Evolutionary conservation across 2,329 filamentous ascomycete species (phyloP).

Genomic region (Aspergillus fructus): DNA sequence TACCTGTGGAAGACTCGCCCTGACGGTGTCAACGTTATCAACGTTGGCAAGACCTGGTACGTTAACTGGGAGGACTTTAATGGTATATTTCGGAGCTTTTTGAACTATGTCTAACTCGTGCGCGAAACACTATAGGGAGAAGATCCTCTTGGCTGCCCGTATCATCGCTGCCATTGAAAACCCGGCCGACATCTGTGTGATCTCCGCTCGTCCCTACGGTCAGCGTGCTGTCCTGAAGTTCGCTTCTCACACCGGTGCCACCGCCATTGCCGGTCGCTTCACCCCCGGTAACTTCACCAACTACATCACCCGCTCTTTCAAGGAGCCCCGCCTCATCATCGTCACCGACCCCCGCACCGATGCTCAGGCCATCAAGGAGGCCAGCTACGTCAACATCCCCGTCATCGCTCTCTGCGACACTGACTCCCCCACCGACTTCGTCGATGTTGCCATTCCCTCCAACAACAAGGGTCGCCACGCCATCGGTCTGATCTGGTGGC

Average conservation of each 20-base stretch:
- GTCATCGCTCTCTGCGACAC: slow-evolving; percentile 99
- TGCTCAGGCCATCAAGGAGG: slow-evolving; percentile 99
- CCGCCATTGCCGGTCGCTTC: slow-evolving; percentile 98
- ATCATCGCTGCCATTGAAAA: slow-evolving; percentile 99
- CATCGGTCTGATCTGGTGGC: slow-evolving; percentile 98
- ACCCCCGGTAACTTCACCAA: slow-evolving; percentile 99
- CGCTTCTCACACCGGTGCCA: slow-evolving; percentile 95
- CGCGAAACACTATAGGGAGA: slow-evolving; percentile 69
- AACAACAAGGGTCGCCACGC: slow-evolving; percentile 99
- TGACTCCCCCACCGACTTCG: slow-evolving; percentile 98
- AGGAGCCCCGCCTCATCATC: slow-evolving; percentile 99
- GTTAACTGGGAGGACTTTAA: slow-evolving; percentile 29
- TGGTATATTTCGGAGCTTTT: neutral
- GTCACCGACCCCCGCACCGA: slow-evolving; percentile 99
- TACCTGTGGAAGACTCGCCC: slow-evolving; percentile 99
- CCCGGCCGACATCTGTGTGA: slow-evolving; percentile 98
- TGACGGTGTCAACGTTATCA: slow-evolving; percentile 97
- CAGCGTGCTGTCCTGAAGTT: slow-evolving; percentile 99
- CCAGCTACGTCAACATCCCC: slow-evolving; percentile 99
- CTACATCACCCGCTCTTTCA: slow-evolving; percentile 99
- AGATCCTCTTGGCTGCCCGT: slow-evolving; percentile 97
- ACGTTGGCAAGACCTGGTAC: slow-evolving; percentile 99
- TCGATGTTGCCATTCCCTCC: slow-evolving; percentile 99
- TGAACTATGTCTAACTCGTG: slow-evolving; percentile 21
- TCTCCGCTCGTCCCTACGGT: slow-evolving; percentile 98